phyloP scores from a whole-genome alignment of 1,284 basidiomycete genomes.

The Cutaneotrichosporon sp. region DNA sequence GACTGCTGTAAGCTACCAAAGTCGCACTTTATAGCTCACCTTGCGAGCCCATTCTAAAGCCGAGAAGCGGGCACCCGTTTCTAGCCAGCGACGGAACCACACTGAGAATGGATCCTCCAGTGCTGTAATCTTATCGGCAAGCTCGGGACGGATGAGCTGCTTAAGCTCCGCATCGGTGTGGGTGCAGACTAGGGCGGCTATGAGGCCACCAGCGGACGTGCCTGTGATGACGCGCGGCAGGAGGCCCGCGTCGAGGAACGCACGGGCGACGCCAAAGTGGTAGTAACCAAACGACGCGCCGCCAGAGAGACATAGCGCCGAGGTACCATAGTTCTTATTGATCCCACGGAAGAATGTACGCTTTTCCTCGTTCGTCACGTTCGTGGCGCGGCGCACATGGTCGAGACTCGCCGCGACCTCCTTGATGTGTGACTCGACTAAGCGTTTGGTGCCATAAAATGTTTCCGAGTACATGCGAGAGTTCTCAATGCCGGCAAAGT shows the following conservation, averaged over 20 bases:
- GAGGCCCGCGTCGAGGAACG: constrained; percentile 79
- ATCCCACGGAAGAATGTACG: constrained; percentile 82
- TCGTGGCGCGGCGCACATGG: constrained; percentile 66
- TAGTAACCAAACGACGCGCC: constrained; percentile 87
- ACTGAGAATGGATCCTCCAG: constrained; percentile 74
- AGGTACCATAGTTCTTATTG: constrained; percentile 81
- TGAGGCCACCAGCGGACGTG: constrained; percentile 85
- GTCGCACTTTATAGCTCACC: constrained; percentile 49
- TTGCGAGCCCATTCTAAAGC: constrained; percentile 86
- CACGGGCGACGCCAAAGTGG: constrained; percentile 78
- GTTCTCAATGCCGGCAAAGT: constrained; percentile 93
- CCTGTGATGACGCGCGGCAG: constrained; percentile 84
- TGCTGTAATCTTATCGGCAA: constrained; percentile 84
- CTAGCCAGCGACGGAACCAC: constrained; percentile 76
- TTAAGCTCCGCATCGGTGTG: constrained; percentile 84
- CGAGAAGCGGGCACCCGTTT: constrained; percentile 90
- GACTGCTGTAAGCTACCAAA: constrained; percentile 45
- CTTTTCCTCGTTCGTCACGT: constrained; percentile 81
- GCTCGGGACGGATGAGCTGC: constrained; percentile 66
- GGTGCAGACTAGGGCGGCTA: constrained; percentile 75
- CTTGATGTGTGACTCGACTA: constrained; percentile 81
- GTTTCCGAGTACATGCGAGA: constrained; percentile 81
- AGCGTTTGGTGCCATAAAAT: constrained; percentile 77
- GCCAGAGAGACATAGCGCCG: constrained; percentile 87
- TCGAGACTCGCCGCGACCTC: constrained; percentile 70